Conservation (phyloP, 768 basidiomycete species). For the Suillus subaureus region DNA sequence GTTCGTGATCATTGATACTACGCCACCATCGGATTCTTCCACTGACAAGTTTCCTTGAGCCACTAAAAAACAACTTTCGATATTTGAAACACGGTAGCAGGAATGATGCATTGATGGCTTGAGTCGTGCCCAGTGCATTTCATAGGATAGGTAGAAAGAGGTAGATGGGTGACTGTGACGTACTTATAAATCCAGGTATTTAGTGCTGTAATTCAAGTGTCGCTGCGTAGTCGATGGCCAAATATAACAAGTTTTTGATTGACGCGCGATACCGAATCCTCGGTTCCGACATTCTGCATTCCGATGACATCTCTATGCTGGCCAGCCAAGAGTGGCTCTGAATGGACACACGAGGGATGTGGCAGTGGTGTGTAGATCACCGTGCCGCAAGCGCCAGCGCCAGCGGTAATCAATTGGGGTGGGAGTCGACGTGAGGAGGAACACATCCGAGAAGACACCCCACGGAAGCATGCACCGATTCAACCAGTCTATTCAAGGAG, state of each 20-base stretch:
- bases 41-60: not conserved
- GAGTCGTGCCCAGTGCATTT: not conserved
- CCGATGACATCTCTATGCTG: no score
- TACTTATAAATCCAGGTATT: not conserved
- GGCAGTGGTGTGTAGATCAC: not conserved
- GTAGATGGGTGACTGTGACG: not conserved
- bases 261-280: not conserved
- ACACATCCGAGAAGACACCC: not conserved
- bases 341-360: not conserved
- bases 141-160: not conserved
- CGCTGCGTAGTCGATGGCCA: not conserved
- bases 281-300: not conserved
- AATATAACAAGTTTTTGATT: not conserved
- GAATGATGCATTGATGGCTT: not conserved
- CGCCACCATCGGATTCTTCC: not conserved
- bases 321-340: not conserved
- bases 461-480: not conserved
- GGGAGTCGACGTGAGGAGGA: not conserved
- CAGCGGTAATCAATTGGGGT: not conserved
- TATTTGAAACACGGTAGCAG: not conserved
- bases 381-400: not conserved
- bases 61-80: not conserved
- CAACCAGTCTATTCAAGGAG: not conserved
- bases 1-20: not conserved
- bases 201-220: not conserved